phyloP scores from a whole-genome alignment of 768 basidiomycete genomes.

The Russula abietina region DNA sequence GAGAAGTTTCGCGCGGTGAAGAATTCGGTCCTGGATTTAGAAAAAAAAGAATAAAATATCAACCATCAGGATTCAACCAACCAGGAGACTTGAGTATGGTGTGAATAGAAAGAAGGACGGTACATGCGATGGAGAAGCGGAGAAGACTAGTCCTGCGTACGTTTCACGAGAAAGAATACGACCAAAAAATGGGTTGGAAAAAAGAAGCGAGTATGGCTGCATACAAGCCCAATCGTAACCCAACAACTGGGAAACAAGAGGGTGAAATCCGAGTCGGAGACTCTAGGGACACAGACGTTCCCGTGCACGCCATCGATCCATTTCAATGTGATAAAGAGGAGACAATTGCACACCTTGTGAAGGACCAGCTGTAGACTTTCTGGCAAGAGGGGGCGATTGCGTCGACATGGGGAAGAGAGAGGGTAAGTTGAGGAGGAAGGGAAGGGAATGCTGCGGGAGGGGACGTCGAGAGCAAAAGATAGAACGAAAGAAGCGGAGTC shows the following conservation, averaged over 20 bases:
- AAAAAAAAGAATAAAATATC: neutral
- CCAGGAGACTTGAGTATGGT: neutral
- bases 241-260: neutral
- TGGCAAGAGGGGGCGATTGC: slow-evolving; percentile 24
- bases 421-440: slow-evolving; percentile 2
- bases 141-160: neutral
- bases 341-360: slow-evolving; percentile 18
- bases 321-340: neutral
- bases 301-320: slow-evolving; percentile 13
- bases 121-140: neutral
- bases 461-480: slow-evolving; percentile 21
- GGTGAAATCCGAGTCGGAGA: neutral
- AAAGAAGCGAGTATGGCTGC: neutral
- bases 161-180: neutral
- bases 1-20: slow-evolving; percentile 24
- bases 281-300: neutral
- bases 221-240: neutral
- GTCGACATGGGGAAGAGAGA: slow-evolving; percentile 21
- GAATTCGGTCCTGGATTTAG: slow-evolving; percentile 14
- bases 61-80: neutral
- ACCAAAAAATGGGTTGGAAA: neutral
- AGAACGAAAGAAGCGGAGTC: slow-evolving; percentile 19
- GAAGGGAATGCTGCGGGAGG: slow-evolving; percentile 3
- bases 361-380: slow-evolving; percentile 15
- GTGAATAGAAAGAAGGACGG: neutral